A percentile compares a stretch with the other conserved stretches of the same genome.
Conservation (phyloP, 768 basidiomycete species). For the Boletus vermiculosoides region DNA sequence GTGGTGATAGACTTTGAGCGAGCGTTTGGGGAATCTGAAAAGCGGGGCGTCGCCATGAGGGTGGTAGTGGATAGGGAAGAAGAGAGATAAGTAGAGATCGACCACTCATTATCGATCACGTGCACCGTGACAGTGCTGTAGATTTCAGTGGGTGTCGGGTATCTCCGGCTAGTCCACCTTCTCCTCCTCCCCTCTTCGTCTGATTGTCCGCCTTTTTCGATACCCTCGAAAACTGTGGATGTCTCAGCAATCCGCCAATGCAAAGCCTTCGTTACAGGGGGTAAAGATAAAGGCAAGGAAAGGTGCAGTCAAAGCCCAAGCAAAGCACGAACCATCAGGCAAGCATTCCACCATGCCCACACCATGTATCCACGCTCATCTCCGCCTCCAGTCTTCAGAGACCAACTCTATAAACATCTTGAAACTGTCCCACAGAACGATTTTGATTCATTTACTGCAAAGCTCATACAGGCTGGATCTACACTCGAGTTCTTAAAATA, state of each 20-base stretch:
- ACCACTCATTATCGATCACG: conserved; percentile 19
- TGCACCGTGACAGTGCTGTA: conserved; percentile 16
- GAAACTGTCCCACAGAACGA: conserved; percentile 78
- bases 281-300: conserved; percentile 93
- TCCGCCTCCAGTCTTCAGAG: conserved; percentile 71
- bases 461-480: conserved; percentile 88
- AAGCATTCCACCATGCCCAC: neutral
- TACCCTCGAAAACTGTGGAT: conserved; percentile 64
- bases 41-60: conserved; percentile 31
- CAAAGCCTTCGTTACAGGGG: conserved; percentile 90
- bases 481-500: conserved; percentile 96
- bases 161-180: conserved; percentile 22
- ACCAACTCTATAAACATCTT: conserved; percentile 88
- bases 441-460: conserved; percentile 78
- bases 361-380: conserved; percentile 10
- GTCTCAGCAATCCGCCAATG: conserved; percentile 83
- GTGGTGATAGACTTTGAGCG: conserved; percentile 79
- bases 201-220: conserved; percentile 31
- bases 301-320: conserved; percentile 87
- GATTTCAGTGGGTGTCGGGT: conserved; percentile 14
- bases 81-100: neutral
- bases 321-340: conserved; percentile 90
- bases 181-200: neutral
- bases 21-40: conserved; percentile 69
- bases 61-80: conserved; percentile 14